Evolutionary conservation across 2,329 filamentous ascomycete genomes (phyloP), one percentile per base, ranked within the genome.

Genomic region (Elsinoe arachidis): DNA sequence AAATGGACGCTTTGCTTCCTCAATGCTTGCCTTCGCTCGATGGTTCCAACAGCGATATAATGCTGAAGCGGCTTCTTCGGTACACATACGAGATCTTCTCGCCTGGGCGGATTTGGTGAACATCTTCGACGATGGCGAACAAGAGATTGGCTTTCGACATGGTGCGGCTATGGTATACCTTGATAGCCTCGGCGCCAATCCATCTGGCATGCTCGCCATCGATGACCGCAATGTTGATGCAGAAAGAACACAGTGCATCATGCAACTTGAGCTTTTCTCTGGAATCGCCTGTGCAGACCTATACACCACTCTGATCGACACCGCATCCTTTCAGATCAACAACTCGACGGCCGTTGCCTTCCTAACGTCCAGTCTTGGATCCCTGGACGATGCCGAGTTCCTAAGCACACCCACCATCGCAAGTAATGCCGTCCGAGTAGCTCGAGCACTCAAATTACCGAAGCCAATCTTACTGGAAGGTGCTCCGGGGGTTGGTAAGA

Each of bases 401-500:
- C 87, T 99, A 64, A 83, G 90, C 63, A 91, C 93, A 1, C 90
- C 90, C 0, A 99, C 93, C 0, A 97, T 93, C 1, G 85, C 86
- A 59, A 79, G 86, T 52, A 99, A 99, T 67, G 87, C 87, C 0
- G 92, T 97, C 83, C 82, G 93, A 68, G 86, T 99, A 33, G 81
- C 95, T 57, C 85, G 93, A 61, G 95, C 92, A 12, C 76, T 99
- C 60, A 90, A 95, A 66, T 83, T 96, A 56, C 79, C 83, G 55
- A 96, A 96, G 68, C 92, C 93, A 2, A 92, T 99, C 56, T 78
- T 99, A 5, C 80, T 99, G 2, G 93, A 99, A 74, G 93, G 95
- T 35, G 96, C 88, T 64, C 93, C 93, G n/a, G 93, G 93, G 68
- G 93, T 99, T 19, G 93, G 93, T 57, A 99, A 99, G 75, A 99